phyloP scores from a whole-genome alignment of 345 rosid species.

The Alliaria petiolata region DNA sequence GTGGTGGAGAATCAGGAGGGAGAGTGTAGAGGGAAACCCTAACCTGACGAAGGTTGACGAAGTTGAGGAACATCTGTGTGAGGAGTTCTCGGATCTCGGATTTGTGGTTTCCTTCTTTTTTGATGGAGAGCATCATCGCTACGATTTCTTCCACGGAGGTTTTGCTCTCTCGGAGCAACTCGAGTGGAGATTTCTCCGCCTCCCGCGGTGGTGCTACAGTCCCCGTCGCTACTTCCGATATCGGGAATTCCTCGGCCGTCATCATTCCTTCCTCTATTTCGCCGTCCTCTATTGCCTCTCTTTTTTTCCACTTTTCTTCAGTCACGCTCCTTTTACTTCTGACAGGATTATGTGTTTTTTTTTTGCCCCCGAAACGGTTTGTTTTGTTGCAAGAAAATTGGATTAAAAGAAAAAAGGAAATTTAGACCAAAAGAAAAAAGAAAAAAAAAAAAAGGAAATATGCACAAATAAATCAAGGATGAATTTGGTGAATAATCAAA shows the following conservation, averaged over 20 bases:
- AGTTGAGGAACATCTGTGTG: constrained; percentile 80
- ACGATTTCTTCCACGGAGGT: constrained; percentile 73
- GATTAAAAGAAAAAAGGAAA: too few relatives aligned
- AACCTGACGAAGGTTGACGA: constrained; percentile 88
- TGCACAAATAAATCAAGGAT: too few relatives aligned
- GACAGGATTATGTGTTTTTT: too few relatives aligned
- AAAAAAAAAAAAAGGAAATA: too few relatives aligned
- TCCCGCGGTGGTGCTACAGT: constrained; percentile 26
- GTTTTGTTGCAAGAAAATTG: too few relatives aligned
- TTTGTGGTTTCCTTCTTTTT: constrained; percentile 50
- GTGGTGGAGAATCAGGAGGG: not conserved
- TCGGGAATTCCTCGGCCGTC: constrained; percentile 33
- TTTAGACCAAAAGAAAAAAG: too few relatives aligned
- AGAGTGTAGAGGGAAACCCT: not conserved
- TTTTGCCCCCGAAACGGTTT: too few relatives aligned
- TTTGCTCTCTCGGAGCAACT: constrained; percentile 66
- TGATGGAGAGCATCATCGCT: constrained; percentile 54
- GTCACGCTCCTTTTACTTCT: too few relatives aligned
- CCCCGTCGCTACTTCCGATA: constrained; percentile 6
- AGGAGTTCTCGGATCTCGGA: constrained; percentile 68
- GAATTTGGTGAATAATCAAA: too few relatives aligned
- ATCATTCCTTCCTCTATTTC: constrained; percentile 78
- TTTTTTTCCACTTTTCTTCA: too few relatives aligned
- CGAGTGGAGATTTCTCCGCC: constrained; percentile 50
- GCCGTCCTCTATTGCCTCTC: constrained; percentile 74